These are phyloP conservation scores for Hypoxylon sp. DNA, from an alignment of 2,329 filamentous ascomycete genomes.

Conservation along the genomic window DNA sequence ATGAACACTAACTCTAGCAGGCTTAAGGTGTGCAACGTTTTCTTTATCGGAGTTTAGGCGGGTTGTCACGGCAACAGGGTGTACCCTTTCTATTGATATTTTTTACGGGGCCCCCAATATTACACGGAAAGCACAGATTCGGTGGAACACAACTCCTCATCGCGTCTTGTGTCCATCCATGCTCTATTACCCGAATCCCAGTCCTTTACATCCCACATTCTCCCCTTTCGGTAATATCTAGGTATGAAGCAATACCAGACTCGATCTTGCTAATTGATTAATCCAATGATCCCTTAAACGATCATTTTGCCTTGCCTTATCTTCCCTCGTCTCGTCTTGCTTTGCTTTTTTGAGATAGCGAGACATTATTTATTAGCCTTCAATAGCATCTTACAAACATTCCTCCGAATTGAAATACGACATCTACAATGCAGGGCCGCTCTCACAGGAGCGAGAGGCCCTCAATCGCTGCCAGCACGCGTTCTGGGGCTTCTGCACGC, in stretches of 20 bases:
- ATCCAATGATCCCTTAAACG: constrained; percentile 17
- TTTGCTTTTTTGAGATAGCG: constrained; percentile 13
- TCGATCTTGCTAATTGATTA: constrained; percentile 14
- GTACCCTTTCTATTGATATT: constrained; percentile 43
- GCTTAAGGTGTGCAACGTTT: neutral
- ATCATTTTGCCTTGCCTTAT: neutral
- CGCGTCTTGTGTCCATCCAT: constrained; percentile 29
- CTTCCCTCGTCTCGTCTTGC: neutral
- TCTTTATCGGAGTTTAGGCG: constrained; percentile 9
- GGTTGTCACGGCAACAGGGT: constrained; percentile 46
- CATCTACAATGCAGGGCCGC: constrained; percentile 52
- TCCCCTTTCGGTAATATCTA: neutral
- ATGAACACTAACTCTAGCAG: too few species aligned
- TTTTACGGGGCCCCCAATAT: constrained; percentile 28
- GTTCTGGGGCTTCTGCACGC: constrained; percentile 46
- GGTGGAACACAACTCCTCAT: constrained; percentile 17
- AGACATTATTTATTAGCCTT: constrained; percentile 31
- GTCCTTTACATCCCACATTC: constrained; percentile 29
- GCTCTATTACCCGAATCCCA: constrained; percentile 11
- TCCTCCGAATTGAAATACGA: constrained; percentile 17
- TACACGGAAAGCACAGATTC: constrained; percentile 18
- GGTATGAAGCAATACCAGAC: constrained; percentile 21
- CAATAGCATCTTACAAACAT: constrained; percentile 35
- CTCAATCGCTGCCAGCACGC: constrained; percentile 47
- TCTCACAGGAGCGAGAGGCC: constrained; percentile 53